Base-by-base conservation (phyloP, 1,284 basidiomycete genomes). In the Entoloma clypeatum region DNA sequence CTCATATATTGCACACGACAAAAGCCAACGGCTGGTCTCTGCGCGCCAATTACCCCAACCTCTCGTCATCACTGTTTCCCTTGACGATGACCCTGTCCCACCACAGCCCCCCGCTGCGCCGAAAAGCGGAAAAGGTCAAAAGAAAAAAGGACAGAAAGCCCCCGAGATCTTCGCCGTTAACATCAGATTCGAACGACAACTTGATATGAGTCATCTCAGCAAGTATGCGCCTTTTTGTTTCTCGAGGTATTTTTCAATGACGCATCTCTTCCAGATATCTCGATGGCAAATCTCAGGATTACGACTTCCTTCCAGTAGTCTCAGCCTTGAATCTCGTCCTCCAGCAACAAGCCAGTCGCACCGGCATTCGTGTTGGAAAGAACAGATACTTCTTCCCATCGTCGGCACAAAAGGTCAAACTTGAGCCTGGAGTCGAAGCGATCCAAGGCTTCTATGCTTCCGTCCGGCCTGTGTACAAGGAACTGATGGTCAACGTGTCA, bases 391-490 rank as follows among this genome's bases (percentile, higher is more conserved):
- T 84, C 60, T 83, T 83, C 53, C 59, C 56, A 0, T 50, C 55
- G 2, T 49, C 54, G 14, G 51, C 44, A 13, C 31, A 58, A n/a
- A 45, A 47, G 5, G 44, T 55, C 34, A 49, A 41, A 0, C 65
- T 83, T 7, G 69, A 72, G 3, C 61, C 62, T 2, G 74, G 78
- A 0, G 57, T 85, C 1, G 69, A 75, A 34, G 81, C 80, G 0
- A 71, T 72, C 55, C 71, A 76, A 53, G 85, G 84, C 0, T 87
- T 81, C 55, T 87, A 74, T 57, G 68, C 77, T 38, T 86, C 83
- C 1, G 71, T 80, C 3, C 71, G 83, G 0, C 79, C 81, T 0
- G 68, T 74, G 7, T 77, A 71, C 60, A 80, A 81, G 41, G 70
- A 81, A 41, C 62, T 87, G 2, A 76, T 82, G 72, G 77, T 88